Evolutionary conservation across 805 yeast genomes (phyloP), one percentile per base, ranked within the genome.

Genomic region (Wickerhamomyces subpelliculosus): DNA sequence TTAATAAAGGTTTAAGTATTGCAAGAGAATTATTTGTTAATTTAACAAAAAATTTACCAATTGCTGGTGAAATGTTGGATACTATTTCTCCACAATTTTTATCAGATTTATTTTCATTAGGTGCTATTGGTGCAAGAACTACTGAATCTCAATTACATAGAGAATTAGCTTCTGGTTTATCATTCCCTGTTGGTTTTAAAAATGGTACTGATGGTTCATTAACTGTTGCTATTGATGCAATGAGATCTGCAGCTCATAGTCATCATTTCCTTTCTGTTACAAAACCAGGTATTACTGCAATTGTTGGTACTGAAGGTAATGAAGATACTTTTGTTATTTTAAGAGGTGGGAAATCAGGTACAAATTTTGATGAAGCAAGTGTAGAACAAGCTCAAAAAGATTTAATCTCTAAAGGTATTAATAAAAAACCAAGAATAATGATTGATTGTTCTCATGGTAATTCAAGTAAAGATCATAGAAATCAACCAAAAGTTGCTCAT

Each of bases 101-200:
- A 54, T 78, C 93, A 36, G 98, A 90, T 62, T 76, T 90, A 50
- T 83, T 90, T 73, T 84, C 96, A 20, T 77, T 93, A 38, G 98
- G 98, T 55, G 98, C 98, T 35, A 89, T 90, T 61, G 98, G 98
- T 55, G 98, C 98, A 28, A 83, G 98, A 72, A 90, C 98, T 33
- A 90, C 98, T 28, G 98, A 90, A 69, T 88, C 96, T 28, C 98
- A 90, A 69, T 76, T 90, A 38, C 98, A 90, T 64, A 81, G 98
- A 63, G 98, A 90, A 64, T 75, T 90, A 50, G 96, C 97, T 4
- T 88, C 97, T 1, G 98, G 97, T 24, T 70, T 93, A 34, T 85
- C 96, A 4, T 90, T 93, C 87, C 98, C 98, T 31, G 87, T 90
- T 42, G 98, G 98, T 38, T 90, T 90, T 81, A 90, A 90, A 62